These are phyloP conservation scores for Pichia sp. DNA, from an alignment of 1,139 yeast species.

Conservation along the genomic window DNA sequence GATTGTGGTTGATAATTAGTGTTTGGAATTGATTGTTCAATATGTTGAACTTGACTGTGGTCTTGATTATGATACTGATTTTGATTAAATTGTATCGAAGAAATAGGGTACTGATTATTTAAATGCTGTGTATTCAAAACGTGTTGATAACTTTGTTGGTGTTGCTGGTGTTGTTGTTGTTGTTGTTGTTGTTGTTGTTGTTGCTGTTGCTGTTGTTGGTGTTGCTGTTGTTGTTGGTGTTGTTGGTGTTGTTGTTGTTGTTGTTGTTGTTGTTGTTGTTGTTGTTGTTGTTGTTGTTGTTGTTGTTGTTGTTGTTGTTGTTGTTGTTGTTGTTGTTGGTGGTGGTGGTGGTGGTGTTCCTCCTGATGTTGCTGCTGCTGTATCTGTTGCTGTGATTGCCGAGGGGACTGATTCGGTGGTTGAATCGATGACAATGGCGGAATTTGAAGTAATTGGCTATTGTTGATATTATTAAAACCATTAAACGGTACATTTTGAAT, in stretches of 20 bases:
- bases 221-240: not conserved
- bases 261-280: too few relatives aligned
- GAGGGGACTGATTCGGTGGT: not conserved
- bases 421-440: not conserved
- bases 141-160: not conserved
- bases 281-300: not conserved
- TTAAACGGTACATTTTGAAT: not conserved
- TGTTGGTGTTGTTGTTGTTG: not conserved
- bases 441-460: not conserved
- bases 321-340: not conserved
- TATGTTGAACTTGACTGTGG: not conserved
- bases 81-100: not conserved
- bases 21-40: not conserved
- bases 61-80: not conserved
- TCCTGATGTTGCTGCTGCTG: not conserved
- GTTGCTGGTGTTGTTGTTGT: not conserved
- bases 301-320: not conserved
- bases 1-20: not conserved
- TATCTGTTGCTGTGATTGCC: not conserved
- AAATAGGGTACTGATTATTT: not conserved
- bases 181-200: not conserved
- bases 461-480: not conserved
- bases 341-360: not conserved
- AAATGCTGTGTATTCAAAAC: not conserved
- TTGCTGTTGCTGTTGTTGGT: not conserved